Conservation (phyloP, 257 asterid species). For the Nemophila menziesii region DNA sequence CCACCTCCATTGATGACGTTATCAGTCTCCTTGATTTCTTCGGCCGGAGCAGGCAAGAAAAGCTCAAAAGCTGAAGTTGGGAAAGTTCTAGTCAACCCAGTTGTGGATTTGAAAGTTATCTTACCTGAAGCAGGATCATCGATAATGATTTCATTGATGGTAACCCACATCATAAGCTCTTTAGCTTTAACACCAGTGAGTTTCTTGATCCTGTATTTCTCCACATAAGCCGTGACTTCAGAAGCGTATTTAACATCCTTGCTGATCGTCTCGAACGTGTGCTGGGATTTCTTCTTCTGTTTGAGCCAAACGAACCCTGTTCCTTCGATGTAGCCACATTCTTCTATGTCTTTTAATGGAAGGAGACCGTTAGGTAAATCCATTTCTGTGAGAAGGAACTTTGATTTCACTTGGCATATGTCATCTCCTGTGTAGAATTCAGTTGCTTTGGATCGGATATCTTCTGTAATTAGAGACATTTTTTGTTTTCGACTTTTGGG, state of each 20-base stretch:
- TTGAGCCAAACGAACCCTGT: constrained; percentile 55
- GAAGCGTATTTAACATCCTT: constrained; percentile 31
- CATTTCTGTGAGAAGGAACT: constrained; percentile 36
- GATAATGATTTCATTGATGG: constrained; percentile 32
- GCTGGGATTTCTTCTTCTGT: constrained; percentile 41
- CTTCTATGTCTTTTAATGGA: constrained; percentile 43
- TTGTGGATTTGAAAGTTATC: constrained; percentile 45
- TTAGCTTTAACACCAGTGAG: constrained; percentile 58
- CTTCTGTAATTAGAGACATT: constrained; percentile 47
- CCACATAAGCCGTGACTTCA: constrained; percentile 50
- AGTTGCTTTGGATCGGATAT: constrained; percentile 34
- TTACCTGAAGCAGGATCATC: constrained; percentile 44
- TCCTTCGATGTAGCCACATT: constrained; percentile 33
- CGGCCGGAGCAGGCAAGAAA: too few species aligned
- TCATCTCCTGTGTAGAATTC: constrained; percentile 47
- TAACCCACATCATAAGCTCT: constrained; percentile 58
- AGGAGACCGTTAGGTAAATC: constrained; percentile 50
- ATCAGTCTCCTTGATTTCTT: too few species aligned
- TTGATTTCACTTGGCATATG: constrained; percentile 42
- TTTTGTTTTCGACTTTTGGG: too few species aligned
- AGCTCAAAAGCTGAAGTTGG: constrained; percentile 45
- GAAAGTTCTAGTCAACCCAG: constrained; percentile 41
- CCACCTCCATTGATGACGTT: too few species aligned
- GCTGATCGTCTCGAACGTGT: constrained; percentile 44
- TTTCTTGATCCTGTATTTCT: constrained; percentile 31